phyloP scores from a whole-genome alignment of 2,329 filamentous ascomycete species.

The Colletotrichum higginsianum region DNA sequence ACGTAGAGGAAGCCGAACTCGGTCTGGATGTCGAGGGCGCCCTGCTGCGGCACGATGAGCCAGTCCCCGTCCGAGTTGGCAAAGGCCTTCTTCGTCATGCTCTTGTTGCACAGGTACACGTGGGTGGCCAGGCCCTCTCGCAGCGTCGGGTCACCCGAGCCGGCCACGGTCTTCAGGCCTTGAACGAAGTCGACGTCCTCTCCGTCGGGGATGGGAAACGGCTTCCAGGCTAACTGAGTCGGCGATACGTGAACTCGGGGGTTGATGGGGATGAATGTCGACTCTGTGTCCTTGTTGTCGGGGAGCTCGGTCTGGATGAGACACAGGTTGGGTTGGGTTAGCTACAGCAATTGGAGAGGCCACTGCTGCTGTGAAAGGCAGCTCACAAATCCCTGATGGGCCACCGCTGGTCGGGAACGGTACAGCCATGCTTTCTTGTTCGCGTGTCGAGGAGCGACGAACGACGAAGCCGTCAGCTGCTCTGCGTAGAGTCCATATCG shows the following conservation, averaged over 20 bases:
- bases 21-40: constrained; percentile 76
- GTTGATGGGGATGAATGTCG: constrained; percentile 61
- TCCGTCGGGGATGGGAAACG: constrained; percentile 51
- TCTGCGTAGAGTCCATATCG: constrained; percentile 58
- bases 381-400: constrained; percentile 47
- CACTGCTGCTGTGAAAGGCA: too few species aligned
- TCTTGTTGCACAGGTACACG: constrained; percentile 62
- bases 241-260: constrained; percentile 60
- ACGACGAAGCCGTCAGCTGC: constrained; percentile 58
- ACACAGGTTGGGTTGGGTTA: background rate
- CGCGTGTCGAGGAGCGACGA: constrained; percentile 49
- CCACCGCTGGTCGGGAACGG: constrained; percentile 49
- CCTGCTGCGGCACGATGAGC: constrained; percentile 76
- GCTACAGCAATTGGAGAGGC: background rate
- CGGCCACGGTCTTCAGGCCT: constrained; percentile 64
- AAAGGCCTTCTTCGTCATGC: constrained; percentile 64
- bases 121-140: constrained; percentile 65
- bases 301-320: constrained; percentile 33
- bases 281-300: constrained; percentile 52
- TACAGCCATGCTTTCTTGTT: constrained; percentile 53
- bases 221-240: constrained; percentile 62
- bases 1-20: constrained; percentile 76
- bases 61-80: constrained; percentile 76
- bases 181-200: constrained; percentile 61
- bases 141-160: constrained; percentile 64